A percentile compares a stretch with the other conserved stretches of the same genome.
phyloP scores from a whole-genome alignment of 164 flowering plant species.

The Buxus sempervirens region DNA sequence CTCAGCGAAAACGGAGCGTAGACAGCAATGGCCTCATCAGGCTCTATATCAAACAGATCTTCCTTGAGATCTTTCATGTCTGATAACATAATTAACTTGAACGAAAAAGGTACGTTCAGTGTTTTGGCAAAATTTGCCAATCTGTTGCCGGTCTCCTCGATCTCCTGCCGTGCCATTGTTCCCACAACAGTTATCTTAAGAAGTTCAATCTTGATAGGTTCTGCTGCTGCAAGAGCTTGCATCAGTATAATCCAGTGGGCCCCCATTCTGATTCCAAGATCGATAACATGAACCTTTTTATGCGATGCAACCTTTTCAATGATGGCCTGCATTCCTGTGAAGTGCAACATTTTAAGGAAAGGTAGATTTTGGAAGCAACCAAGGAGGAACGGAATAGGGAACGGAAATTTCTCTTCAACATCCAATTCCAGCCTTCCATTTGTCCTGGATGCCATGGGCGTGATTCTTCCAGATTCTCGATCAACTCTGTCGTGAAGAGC shows the following conservation, averaged over 20 bases:
- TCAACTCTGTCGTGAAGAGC: conserved; percentile 52
- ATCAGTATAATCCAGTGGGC: conserved; percentile 42
- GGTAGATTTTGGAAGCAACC: conserved; percentile 33
- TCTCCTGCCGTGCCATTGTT: conserved; percentile 12
- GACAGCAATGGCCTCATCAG: conserved; percentile 40
- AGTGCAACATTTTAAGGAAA: conserved; percentile 29
- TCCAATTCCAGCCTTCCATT: conserved; percentile 11
- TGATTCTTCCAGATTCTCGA: conserved; percentile 34
- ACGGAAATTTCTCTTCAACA: conserved; percentile 21
- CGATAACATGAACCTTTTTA: conserved; percentile 45
- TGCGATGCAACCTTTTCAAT: conserved; percentile 35
- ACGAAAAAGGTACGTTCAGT: conserved; percentile 35
- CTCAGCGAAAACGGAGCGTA: conserved; percentile 20
- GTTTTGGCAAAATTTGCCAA: conserved; percentile 31
- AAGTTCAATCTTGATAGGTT: conserved; percentile 31
- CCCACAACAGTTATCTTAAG: conserved; percentile 46
- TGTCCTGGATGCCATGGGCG: conserved; percentile 8
- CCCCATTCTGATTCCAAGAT: conserved; percentile 39
- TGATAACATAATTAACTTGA: conserved; percentile 24
- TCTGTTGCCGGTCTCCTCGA: conserved; percentile 34
- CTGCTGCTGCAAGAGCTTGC: conserved; percentile 42
- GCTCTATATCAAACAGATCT: conserved; percentile 34
- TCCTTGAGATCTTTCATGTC: conserved; percentile 36
- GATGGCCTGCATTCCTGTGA: conserved; percentile 50
- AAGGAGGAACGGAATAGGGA: conserved; percentile 15